Percentiles rank a stretch among this genome's conserved stretches.
phyloP scores from a whole-genome alignment of 352 stramenopile genomes.

The Globisporangium heterothallicum region DNA sequence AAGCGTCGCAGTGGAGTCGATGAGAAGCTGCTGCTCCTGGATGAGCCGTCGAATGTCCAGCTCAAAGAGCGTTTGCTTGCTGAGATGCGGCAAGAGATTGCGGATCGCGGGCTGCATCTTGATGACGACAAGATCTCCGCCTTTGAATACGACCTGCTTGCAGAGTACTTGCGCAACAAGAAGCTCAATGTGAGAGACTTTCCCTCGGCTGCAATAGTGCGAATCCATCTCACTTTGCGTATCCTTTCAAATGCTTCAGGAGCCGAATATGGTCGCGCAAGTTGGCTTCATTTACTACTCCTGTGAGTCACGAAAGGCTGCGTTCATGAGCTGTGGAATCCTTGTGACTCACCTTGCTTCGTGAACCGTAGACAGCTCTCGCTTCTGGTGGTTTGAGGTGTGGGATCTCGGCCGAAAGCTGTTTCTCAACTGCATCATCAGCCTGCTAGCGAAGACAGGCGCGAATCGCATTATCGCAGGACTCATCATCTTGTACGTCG shows the following conservation, averaged over 20 bases:
- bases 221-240: too few species aligned
- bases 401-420: constrained; percentile 71
- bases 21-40: constrained; percentile 41
- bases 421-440: constrained; percentile 63
- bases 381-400: constrained; percentile 80
- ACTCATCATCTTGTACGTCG: constrained; percentile 59
- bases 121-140: constrained; percentile 37
- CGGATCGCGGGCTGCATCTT: constrained; percentile 32
- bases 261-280: constrained; percentile 67
- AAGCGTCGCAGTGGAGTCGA: constrained; percentile 45
- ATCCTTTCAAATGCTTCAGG: constrained; percentile 18
- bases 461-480: constrained; percentile 66
- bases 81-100: constrained; percentile 46
- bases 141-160: constrained; percentile 48
- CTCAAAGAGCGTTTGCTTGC: constrained; percentile 40
- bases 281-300: constrained; percentile 79
- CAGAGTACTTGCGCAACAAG: constrained; percentile 48
- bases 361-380: constrained; percentile 30
- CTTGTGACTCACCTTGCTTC: background rate
- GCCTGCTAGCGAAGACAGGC: constrained; percentile 49
- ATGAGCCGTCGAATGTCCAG: constrained; percentile 25
- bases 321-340: background rate
- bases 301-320: constrained; percentile 25
- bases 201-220: background rate
- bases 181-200: constrained; percentile 33